These are phyloP conservation scores for Glycine soja DNA, from an alignment of 306 rosid genomes.

Conservation along the genomic window DNA sequence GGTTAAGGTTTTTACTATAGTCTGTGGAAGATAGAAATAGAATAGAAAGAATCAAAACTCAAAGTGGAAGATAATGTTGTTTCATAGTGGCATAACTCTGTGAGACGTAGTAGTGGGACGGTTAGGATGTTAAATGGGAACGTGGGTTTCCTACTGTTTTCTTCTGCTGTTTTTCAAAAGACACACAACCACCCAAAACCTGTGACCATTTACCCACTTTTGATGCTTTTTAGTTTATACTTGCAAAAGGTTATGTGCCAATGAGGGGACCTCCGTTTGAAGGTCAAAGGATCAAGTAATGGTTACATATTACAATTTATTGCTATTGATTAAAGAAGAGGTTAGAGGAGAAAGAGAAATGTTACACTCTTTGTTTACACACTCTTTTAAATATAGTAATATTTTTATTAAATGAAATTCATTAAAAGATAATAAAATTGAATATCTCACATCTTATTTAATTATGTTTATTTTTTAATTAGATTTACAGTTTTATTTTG, in stretches of 20 bases:
- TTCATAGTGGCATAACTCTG: constrained; percentile 23
- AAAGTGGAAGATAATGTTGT: constrained; percentile 26
- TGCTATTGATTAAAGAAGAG: no score
- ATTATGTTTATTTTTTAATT: no score
- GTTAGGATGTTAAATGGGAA: constrained; percentile 68
- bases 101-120: constrained; percentile 45
- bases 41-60: background rate
- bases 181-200: constrained; percentile 61
- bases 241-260: constrained; percentile 42
- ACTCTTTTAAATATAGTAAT: no score
- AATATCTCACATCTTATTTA: no score
- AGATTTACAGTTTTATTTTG: no score
- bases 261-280: background rate
- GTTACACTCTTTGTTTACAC: no score
- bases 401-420: no score
- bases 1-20: constrained; percentile 29
- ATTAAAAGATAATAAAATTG: no score
- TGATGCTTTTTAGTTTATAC: constrained; percentile 47
- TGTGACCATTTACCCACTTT: constrained; percentile 83
- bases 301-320: background rate
- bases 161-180: constrained; percentile 57
- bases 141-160: constrained; percentile 69
- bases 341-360: no score
- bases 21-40: constrained; percentile 15
- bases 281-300: background rate